Conservation (phyloP, 2,329 filamentous ascomycete species). For the Gyromitra esculenta region DNA sequence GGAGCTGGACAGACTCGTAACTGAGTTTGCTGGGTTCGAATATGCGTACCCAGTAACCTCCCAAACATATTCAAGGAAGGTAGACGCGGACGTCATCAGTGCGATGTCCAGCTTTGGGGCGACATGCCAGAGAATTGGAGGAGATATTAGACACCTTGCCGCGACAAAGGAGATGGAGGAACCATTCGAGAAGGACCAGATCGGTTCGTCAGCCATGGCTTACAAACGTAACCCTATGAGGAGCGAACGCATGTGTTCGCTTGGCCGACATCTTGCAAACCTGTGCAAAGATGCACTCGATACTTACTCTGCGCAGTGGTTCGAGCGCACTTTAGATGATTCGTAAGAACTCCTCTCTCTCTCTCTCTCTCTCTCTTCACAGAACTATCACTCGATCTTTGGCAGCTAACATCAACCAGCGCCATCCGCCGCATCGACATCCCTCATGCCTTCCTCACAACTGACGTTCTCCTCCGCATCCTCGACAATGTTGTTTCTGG, state of each 20-base stretch:
- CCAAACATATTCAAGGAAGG: conserved; percentile 81
- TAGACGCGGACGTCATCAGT: conserved; percentile 82
- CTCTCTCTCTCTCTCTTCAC: neutral
- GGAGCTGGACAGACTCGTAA: conserved; percentile 71
- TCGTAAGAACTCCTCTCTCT: conserved; percentile 21
- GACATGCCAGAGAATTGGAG: conserved; percentile 78
- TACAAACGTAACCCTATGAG: conserved; percentile 72
- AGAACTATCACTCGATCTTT: neutral
- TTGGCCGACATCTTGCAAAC: conserved; percentile 59
- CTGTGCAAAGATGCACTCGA: conserved; percentile 61
- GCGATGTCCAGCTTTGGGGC: conserved; percentile 81
- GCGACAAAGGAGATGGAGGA: conserved; percentile 85
- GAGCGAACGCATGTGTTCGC: conserved; percentile 59
- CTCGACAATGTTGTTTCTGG: conserved; percentile 75
- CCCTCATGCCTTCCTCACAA: conserved; percentile 73
- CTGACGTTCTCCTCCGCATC: conserved; percentile 74
- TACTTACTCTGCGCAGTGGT: conserved; percentile 77
- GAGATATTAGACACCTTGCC: conserved; percentile 78
- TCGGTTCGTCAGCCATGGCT: conserved; percentile 73
- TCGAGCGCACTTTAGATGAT: conserved; percentile 82
- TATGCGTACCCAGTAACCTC: conserved; percentile 72
- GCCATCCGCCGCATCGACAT: conserved; percentile 73
- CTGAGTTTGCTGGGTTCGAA: conserved; percentile 72
- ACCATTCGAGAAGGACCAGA: conserved; percentile 82
- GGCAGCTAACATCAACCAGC: conserved; percentile 17